phyloP scores from a whole-genome alignment of 495 filamentous ascomycete genomes.

The Diplogelasinospora grovesii region DNA sequence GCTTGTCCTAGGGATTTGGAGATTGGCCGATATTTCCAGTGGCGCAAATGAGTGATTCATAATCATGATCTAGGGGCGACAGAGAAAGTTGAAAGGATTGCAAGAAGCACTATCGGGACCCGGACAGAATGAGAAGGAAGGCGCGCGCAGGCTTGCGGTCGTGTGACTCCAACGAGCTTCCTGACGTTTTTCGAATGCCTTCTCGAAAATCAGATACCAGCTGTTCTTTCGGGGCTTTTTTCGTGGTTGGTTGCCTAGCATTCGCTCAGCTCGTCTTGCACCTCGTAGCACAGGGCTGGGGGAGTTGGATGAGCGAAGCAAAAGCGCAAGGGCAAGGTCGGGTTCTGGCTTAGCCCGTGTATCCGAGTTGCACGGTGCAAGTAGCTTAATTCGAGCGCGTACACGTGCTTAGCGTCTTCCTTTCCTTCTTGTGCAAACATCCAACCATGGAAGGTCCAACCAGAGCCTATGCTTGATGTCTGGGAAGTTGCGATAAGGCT shows the following conservation, averaged over 20 bases:
- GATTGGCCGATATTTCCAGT: not conserved
- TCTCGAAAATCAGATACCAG: constrained; percentile 4
- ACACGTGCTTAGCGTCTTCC: not conserved
- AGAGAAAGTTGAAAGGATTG: not conserved
- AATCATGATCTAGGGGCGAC: not conserved
- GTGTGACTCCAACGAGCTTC: constrained; percentile 1
- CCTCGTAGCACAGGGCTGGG: constrained; percentile 1
- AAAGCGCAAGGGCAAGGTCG: not conserved
- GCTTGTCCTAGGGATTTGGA: not conserved
- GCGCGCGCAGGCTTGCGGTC: constrained; percentile 1
- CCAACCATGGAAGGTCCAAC: not conserved
- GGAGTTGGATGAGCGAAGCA: not conserved
- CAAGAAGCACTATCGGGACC: no score
- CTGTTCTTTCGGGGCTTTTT: not conserved
- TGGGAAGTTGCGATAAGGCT: not conserved
- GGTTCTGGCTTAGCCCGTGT: no score
- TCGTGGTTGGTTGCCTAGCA: constrained; percentile 4
- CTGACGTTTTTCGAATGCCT: constrained; percentile 4
- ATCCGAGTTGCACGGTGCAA: not conserved
- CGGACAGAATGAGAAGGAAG: not conserved
- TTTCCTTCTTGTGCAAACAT: not conserved
- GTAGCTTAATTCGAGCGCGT: not conserved
- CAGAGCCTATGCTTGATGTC: not conserved
- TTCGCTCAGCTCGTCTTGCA: no score
- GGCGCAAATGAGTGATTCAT: not conserved